A percentile compares a stretch with the other conserved stretches of the same genome.
phyloP scores from a whole-genome alignment of 2,329 filamentous ascomycete species.

The Fusarium camptoceras region DNA sequence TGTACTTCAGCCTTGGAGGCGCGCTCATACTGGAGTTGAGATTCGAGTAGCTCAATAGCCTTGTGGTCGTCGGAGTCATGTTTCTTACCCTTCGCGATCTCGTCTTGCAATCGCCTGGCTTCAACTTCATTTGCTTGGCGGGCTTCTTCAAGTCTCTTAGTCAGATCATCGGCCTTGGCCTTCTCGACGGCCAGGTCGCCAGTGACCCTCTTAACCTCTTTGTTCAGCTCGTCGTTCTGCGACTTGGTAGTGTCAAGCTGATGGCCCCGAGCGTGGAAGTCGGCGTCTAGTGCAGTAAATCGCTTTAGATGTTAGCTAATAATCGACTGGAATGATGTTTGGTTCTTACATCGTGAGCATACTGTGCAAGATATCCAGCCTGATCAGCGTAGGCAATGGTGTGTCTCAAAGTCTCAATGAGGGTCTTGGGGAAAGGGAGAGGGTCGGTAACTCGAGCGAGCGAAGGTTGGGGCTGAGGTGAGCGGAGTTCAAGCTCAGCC shows the following conservation, averaged over 20 bases:
- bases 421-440: slow-evolving; percentile 22
- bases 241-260: not conserved
- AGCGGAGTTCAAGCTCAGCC: slow-evolving; percentile 26
- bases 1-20: not conserved
- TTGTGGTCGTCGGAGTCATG: slow-evolving; percentile 3
- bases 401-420: slow-evolving; percentile 27
- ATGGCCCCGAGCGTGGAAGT: not conserved
- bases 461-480: slow-evolving; percentile 20
- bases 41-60: not conserved
- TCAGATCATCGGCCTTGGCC: not conserved
- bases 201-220: not conserved
- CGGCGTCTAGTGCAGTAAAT: not conserved
- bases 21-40: slow-evolving; percentile 1
- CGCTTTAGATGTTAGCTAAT: not conserved
- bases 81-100: not conserved
- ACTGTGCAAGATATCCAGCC: slow-evolving; percentile 8
- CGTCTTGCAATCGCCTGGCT: not conserved
- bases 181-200: not conserved
- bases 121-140: not conserved
- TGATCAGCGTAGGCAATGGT: slow-evolving; percentile 30
- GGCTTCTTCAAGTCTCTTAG: not conserved
- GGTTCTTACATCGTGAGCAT: not conserved
- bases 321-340: accelerated
- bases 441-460: slow-evolving; percentile 19
- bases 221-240: not conserved